Evolutionary conservation across 768 basidiomycete species (phyloP), one percentile per base, ranked within the genome.

Genomic region (Termitomyces sp.): DNA sequence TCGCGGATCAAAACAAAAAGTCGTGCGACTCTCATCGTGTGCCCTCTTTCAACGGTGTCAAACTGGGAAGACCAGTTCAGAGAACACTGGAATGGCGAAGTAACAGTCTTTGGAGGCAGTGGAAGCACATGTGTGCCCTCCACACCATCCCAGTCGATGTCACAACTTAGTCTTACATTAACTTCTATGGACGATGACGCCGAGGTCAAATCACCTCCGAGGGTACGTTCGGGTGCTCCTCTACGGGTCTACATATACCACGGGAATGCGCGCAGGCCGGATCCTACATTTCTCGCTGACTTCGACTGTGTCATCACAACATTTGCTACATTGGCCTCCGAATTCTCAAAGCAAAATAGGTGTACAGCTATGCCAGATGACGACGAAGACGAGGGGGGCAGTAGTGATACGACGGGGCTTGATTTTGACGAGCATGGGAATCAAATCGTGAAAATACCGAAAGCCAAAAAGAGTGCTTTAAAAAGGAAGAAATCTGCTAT

Each of bases 21-120:
- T 63, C 84, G 94, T 32, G 97, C 89, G 18, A 98, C 97, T 6
- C 74, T 99, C n/a, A 92, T 99, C 63, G 82, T 99, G 27, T 98
- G 97, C 64, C 97, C 97, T 7, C 78, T 99, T 35, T 94, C 93
- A 11, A 99, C 97, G 5, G 94, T 99, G 2, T 85, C 91, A 45
- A 98, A 98, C 65, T 99, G 97, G 97, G 97, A 99, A 73, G 93
- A 96, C 53, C 97, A 99, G 70, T 93, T 99, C 65, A 84, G 89
- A 54, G 97, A 99, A 66, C 97, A 99, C 68, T 98, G 94, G 94
- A 83, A 82, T 59, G 94, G 94, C 7, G 83, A 87, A 52, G 94
- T 97, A 3, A 76, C 78, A 22, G 88, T 97, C 39, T 77, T 88
- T 51, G 94, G 95, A 18, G 94, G 94, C 12, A 79, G 77, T 36